Base-by-base conservation (phyloP, 2,329 filamentous ascomycete species). In the Pseudocercospora fijiensis region DNA sequence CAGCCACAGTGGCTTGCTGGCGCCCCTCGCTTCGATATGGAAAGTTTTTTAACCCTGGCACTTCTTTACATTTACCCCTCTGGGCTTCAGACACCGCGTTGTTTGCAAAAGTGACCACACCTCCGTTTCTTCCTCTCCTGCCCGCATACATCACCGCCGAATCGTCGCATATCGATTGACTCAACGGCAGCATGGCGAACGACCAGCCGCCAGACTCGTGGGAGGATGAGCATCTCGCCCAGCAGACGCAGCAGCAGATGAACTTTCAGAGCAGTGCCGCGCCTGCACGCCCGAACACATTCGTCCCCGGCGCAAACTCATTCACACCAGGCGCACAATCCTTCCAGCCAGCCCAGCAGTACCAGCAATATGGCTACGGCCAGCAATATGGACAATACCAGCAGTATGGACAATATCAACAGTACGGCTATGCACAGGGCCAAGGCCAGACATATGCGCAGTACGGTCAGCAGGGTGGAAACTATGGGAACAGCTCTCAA, bases 121-220 rank as follows among this genome's bases (percentile, higher is more conserved):
- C 13, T 37, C 13, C n/a, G 33, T 37, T 16, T 16, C 33, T 37
- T 37, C 33, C 33, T 27, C 41, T 45, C 30, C 2, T 43, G 10
- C 28, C 49, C 28, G 13, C 27, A 27, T 0, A 28, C 22, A 6
- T 41, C 13, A 37, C 7, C 41, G 41, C 37, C 60, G 8, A 53
- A 26, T n/a, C 49, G 55, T 28, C 52, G 30, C 33, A 20, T 28
- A 20, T 30, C 47, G 51, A 61, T 58, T 62, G 61, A 64, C 63
- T 65, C 61, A 26, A 27, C 59, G 45, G 13, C 20, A 22, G 26
- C 53, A 73, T 73, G 71, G 68, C 71, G 57, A 70, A 72, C 69
- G 62, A 63, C 61, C 69, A 67, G 58, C 62, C 62, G 51, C 69
- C 71, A 45, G 74, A 96, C 78, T 96, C 92, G 67, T 98, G 95